Percentiles rank a stretch among this genome's conserved stretches.
phyloP scores from a whole-genome alignment of 768 basidiomycete species.

The Agrocybe pediades region DNA sequence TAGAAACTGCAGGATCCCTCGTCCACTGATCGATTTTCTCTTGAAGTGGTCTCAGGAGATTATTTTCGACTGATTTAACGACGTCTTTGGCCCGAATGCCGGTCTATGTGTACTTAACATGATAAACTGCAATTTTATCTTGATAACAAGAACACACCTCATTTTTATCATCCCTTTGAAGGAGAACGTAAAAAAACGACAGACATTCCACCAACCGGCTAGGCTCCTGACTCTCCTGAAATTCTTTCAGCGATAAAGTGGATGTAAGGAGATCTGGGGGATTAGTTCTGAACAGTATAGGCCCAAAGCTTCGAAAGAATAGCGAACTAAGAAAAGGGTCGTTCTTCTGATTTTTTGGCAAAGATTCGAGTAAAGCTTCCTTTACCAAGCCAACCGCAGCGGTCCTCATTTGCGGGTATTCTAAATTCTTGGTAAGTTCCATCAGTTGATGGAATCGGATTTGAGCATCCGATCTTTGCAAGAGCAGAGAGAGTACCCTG shows the following conservation, averaged over 20 bases:
- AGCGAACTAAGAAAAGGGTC: constrained; percentile 53
- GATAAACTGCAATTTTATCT: neutral
- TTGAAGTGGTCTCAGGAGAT: constrained; percentile 47
- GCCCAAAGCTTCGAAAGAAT: constrained; percentile 60
- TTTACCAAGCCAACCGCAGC: constrained; percentile 71
- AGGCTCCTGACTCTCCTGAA: constrained; percentile 60
- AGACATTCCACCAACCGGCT: constrained; percentile 65
- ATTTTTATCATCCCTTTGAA: constrained; percentile 60
- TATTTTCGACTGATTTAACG: constrained; percentile 43
- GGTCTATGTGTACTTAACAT: constrained; percentile 37
- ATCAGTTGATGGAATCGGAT: constrained; percentile 56
- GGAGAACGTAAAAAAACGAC: constrained; percentile 66
- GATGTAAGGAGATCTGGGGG: constrained; percentile 51
- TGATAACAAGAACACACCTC: constrained; percentile 35
- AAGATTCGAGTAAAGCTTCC: constrained; percentile 60
- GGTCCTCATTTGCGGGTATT: constrained; percentile 67
- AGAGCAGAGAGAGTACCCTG: constrained; percentile 56
- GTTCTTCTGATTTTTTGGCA: constrained; percentile 26
- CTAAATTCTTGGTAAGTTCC: constrained; percentile 49
- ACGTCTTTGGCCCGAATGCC: constrained; percentile 49
- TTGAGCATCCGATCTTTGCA: constrained; percentile 47
- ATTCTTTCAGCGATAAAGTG: constrained; percentile 38
- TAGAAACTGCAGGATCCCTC: constrained; percentile 16
- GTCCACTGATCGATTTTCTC: constrained; percentile 35
- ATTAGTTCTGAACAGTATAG: constrained; percentile 57